Evolutionary conservation across 352 stramenopile genomes (phyloP).

Genomic region (Phytopythium chamaehyphon): DNA sequence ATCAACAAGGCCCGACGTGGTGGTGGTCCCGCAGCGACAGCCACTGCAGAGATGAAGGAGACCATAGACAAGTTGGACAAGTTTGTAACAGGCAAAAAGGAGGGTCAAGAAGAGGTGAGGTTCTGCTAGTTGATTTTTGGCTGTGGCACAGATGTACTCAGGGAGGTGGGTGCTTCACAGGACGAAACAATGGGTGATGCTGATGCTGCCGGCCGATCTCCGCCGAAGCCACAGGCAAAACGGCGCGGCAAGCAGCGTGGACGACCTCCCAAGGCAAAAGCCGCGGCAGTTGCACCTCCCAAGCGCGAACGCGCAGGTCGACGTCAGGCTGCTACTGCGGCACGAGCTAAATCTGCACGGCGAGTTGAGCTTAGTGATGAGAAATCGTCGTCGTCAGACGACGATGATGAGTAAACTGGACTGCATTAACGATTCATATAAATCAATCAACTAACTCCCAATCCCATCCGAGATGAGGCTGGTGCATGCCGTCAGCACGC

Average conservation of each 20-base stretch:
- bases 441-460: background rate
- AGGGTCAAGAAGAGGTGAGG: conserved; percentile 49
- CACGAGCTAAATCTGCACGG: conserved; percentile 17
- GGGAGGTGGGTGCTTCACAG: conserved; percentile 4
- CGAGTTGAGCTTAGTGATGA: conserved; percentile 14
- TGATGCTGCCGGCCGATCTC: background rate
- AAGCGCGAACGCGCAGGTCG: conserved; percentile 27
- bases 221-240: background rate
- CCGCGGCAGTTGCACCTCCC: conserved; percentile 8
- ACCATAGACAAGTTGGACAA: conserved; percentile 67
- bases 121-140: background rate
- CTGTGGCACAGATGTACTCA: background rate
- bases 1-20: conserved; percentile 54
- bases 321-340: conserved; percentile 12
- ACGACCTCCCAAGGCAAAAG: conserved; percentile 4
- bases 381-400: conserved; percentile 19
- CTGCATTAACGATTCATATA: too few species aligned
- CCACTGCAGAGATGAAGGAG: conserved; percentile 70
- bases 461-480: conserved; percentile 25
- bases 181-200: conserved; percentile 8
- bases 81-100: conserved; percentile 44
- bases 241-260: conserved; percentile 2
- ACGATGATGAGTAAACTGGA: conserved; percentile 8
- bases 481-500: conserved; percentile 67
- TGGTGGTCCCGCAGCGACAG: conserved; percentile 24